Evolutionary conservation across 164 flowering plant genomes (phyloP), one percentile per base, ranked within the genome.

Genomic region (Tetrastigma voinierianum): DNA sequence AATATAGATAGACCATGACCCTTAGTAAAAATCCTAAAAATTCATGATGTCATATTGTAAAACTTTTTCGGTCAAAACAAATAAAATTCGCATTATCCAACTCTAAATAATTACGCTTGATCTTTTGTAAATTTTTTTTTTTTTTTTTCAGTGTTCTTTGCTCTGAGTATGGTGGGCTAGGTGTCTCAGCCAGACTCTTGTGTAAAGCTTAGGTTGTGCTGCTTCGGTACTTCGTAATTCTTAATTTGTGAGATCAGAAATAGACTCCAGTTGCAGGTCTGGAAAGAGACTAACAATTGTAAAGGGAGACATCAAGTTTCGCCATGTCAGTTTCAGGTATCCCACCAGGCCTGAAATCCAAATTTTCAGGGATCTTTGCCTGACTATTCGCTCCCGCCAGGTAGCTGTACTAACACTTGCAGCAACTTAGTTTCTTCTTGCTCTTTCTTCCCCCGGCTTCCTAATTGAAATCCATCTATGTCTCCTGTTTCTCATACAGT

Each of bases 321-420:
- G 61, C 16, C 77, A 81, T 59, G 74, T 81, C 55, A 76, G 76
- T 24, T 81, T 81, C 68, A 73, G 68, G 67, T 78, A 81, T 46
- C 80, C 78, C 2, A 52, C 72, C 10, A 71, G 83, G 64, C 83
- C 83, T 2, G 76, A 77, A 15, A 61, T 80, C 65, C 70, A 63
- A 19, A 69, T 77, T 23, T 77, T 80, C 66, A 59, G 19, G 24
- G 83, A 80, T 67, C 72, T 80, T n/a, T 71, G 74, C 59, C 57
- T 80, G 59, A 40, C 67, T 14, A 67, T 80, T 60, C 67, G 43
- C 51, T 69, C 78, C n/a, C 67, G 80, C 76, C 69, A 77, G 83
- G 82, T 79, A 69, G 6, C 40, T 32, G 40, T 32, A 32, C n/a
- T n/a, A 32, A 32, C 40, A 32, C 40, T 32, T 32, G 6, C 40